Evolutionary conservation across 345 rosid species (phyloP).

Genomic region (Trapa incisa): DNA sequence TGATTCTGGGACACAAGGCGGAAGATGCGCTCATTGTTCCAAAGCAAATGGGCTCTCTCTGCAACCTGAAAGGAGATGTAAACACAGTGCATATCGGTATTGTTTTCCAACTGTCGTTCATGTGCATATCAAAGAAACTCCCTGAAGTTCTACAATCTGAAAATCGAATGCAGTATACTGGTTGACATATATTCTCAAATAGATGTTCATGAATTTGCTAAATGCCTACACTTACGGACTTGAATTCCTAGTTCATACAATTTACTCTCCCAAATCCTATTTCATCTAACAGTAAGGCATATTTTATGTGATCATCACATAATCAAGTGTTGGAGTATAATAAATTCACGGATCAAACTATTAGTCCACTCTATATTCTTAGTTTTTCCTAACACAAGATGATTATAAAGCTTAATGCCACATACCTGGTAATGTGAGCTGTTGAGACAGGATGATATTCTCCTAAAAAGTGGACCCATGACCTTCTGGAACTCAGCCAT

Average conservation of each 20-base stretch:
- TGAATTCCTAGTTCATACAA: too few relatives aligned
- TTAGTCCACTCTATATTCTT: neutral
- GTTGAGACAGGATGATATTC: slow-evolving; percentile 52
- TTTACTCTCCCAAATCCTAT: too few relatives aligned
- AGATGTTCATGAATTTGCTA: too few relatives aligned
- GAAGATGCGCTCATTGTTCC: slow-evolving; percentile 60
- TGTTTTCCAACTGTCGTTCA: neutral
- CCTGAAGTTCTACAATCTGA: too few relatives aligned
- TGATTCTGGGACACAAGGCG: slow-evolving; percentile 40
- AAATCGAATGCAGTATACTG: too few relatives aligned
- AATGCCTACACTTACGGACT: too few relatives aligned
- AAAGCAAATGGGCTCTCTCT: slow-evolving; percentile 66
- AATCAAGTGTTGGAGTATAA: too few relatives aligned
- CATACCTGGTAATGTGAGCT: slow-evolving; percentile 75
- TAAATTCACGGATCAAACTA: too few relatives aligned
- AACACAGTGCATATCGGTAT: neutral
- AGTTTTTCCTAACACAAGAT: neutral
- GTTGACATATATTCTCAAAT: too few relatives aligned
- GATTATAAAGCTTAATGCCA: neutral
- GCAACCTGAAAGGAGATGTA: slow-evolving; percentile 38
- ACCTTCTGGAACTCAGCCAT: slow-evolving; percentile 49
- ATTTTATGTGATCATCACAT: too few relatives aligned
- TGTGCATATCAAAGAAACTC: neutral
- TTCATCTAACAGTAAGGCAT: too few relatives aligned
- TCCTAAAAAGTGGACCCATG: slow-evolving; percentile 51